These are phyloP conservation scores for Phytophthora chlamydospora DNA, from an alignment of 352 stramenopile genomes.

Conservation along the genomic window DNA sequence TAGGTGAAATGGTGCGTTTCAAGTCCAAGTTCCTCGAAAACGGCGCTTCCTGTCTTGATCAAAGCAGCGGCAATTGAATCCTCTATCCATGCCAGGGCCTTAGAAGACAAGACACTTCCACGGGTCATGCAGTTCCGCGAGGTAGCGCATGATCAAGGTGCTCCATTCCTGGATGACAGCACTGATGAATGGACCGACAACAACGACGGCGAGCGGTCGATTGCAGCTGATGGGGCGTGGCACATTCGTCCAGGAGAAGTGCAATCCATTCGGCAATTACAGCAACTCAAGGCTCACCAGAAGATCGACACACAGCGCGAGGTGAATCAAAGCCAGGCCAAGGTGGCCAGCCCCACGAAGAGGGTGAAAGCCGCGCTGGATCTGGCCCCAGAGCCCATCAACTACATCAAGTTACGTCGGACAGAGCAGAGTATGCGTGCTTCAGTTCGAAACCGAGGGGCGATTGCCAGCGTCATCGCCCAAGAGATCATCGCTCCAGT, in stretches of 20 bases:
- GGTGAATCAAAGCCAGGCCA: slow-evolving; percentile 20
- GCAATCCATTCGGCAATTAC: slow-evolving; percentile 29
- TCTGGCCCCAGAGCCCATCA: slow-evolving; percentile 50
- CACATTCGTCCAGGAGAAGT: slow-evolving; percentile 32
- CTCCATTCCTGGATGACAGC: slow-evolving; percentile 1
- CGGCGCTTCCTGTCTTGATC: not conserved
- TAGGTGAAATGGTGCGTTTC: slow-evolving; percentile 28
- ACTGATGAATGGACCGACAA: slow-evolving; percentile 12
- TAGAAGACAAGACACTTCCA: slow-evolving; percentile 6
- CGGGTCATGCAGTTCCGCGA: slow-evolving; percentile 30
- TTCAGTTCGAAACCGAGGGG: slow-evolving; percentile 51
- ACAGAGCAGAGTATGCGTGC: slow-evolving; percentile 62
- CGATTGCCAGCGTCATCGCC: slow-evolving; percentile 38
- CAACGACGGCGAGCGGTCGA: slow-evolving; percentile 1
- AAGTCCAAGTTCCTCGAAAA: slow-evolving; percentile 16
- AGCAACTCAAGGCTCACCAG: slow-evolving; percentile 24
- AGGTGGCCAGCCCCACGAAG: slow-evolving; percentile 12
- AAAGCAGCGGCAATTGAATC: slow-evolving; percentile 3
- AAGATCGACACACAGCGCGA: slow-evolving; percentile 1
- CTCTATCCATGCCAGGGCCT: slow-evolving; percentile 15
- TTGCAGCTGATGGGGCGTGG: slow-evolving; percentile 8
- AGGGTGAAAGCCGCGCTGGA: slow-evolving; percentile 12
- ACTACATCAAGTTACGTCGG: slow-evolving; percentile 70
- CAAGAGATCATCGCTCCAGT: slow-evolving; percentile 60
- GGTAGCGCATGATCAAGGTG: slow-evolving; percentile 5